Base-by-base conservation (phyloP, 352 stramenopile genomes). In the Phytophthora ohioensis region DNA sequence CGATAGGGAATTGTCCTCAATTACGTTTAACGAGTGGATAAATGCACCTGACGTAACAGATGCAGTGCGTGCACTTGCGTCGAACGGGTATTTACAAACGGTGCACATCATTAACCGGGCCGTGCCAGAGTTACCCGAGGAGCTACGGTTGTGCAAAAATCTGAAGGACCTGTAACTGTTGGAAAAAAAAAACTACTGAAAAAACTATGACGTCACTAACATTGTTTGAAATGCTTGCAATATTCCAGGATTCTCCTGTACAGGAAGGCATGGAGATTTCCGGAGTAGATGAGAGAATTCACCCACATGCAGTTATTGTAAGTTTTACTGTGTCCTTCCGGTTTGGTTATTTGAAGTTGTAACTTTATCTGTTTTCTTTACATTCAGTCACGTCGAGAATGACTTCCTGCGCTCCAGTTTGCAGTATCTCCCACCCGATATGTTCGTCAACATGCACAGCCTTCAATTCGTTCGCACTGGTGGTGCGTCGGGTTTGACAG, bases 381-480 rank as follows among this genome's bases (percentile, higher is more conserved):
- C 17, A 21, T 46, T 4, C 12, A 70, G 68, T 12, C 46, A 75
- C 30, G 57, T 81, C 35, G 73, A 84, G 57, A 79, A 73, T 32
- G 70, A 84, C 34, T 75, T 84, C 34, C 46, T 73, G 1, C 61
- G 75, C 13, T 79, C 66, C 30, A 73, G 65, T 13, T 43, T 83
- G 17, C 47, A 73, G 35, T 79, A 78, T 35, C 57, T 83, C 0
- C 76, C 73, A 3, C 7, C 15, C 2, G 61, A 85, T 15, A 53
- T 79, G 7, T 87, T 90, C 43, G 48, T 42, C 0, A 12, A 75
- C 2, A 87, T 90, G 79, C 54, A 68, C 27, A 52, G 58, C 3
- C 61, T 90, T 9, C 67, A 58, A 2, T 87, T 82, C 36, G 32
- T 90, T 41, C 79, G 80, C 35, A 72, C 63, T 0, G 77, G 71